Base-by-base conservation (phyloP, 2,329 filamentous ascomycete species). In the Colletotrichum somersetense region DNA sequence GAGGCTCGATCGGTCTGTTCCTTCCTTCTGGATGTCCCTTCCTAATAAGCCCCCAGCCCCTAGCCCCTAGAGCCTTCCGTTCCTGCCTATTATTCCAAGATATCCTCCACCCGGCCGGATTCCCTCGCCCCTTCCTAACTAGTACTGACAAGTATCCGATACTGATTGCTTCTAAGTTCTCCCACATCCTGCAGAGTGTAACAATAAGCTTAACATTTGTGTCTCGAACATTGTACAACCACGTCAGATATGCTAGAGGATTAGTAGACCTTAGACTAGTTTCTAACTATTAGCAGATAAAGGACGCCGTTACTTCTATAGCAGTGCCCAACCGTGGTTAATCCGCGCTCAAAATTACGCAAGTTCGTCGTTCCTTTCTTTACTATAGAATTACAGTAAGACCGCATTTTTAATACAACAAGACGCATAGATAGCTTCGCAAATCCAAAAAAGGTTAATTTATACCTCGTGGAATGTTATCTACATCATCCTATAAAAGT, bases 381-480 rank as follows among this genome's bases (percentile, higher is more conserved):
- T 20, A 5, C 3, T 30, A 5, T n/a, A 12, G 4, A 56, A 38
- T 14, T 38, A 20, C 33, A 12, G 20, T 12, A 56, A 10, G 33
- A 14, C 33, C 30, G 12, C 18, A 38, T 8, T 56, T 52, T 23
- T 12, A 10, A 2, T n/a, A 38, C 10, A 7, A 5, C 8, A 38
- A 56, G 53, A 38, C 33, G 20, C n/a, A n/a, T 5, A 56, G 1
- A 38, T 20, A 23, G 53, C 20, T 33, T 12, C 53, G 33, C 33
- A 2, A 56, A 11, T 38, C 33, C 33, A 11, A 56, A n/a, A 33
- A 38, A 38, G 33, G 38, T 1, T 12, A 23, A n/a, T 14, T 12
- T 85, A 86, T 77, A 94, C 91, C 5, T 92, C 89, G 82, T 93
- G 93, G 65, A 92, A 92, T 81, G 91, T 92, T 72, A 87, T 92